Evolutionary conservation across 495 filamentous ascomycete species (phyloP), one percentile per base, ranked within the genome.

Genomic region (Hyaloscypha variabilis): DNA sequence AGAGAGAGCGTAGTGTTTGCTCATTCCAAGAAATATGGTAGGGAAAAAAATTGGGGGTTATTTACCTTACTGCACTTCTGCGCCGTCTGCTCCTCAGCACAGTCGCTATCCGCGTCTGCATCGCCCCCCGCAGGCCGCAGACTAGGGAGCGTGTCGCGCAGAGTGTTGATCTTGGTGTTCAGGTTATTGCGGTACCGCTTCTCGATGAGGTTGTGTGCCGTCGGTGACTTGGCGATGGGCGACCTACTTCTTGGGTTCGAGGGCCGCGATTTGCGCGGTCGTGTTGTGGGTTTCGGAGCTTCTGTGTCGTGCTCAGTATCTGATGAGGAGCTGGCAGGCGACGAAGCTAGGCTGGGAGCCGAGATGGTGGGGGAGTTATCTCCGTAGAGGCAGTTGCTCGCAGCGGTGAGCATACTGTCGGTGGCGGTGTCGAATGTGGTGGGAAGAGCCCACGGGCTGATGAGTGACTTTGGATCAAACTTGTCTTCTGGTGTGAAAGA

Each of bases 121-220:
- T 58, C 19, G 17, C 54, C 59, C 53, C 8, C 24, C 50, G 53
- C 42, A 25, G 55, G 50, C 39, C 51, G 52, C 36, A 65, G 63
- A 65, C 63, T 50, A 19, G 74, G 74, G 62, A 81, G 79, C 19
- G 76, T 78, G 53, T 81, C 74, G 58, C 81, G 79, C 29, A 83
- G 70, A 0, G 81, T 71, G 6, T 81, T 74, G 62, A 83, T 81
- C 61, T 83, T 83, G 71, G 78, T 77, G 63, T 83, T 83, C 79
- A 83, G 79, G 69, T 83, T 83, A 60, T 80, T 82, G 59, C 81
- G 79, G 69, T 83, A 83, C 28, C 79, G 77, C 67, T 82, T 83
- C 69, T 83, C 81, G 63, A 83, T 82, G 72, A 81, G 76, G 69
- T 83, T 83, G 71, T 83, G 81, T 13, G 79, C 78, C 30, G 58